phyloP scores from a whole-genome alignment of 495 filamentous ascomycete species.

The Xylaria longipes region DNA sequence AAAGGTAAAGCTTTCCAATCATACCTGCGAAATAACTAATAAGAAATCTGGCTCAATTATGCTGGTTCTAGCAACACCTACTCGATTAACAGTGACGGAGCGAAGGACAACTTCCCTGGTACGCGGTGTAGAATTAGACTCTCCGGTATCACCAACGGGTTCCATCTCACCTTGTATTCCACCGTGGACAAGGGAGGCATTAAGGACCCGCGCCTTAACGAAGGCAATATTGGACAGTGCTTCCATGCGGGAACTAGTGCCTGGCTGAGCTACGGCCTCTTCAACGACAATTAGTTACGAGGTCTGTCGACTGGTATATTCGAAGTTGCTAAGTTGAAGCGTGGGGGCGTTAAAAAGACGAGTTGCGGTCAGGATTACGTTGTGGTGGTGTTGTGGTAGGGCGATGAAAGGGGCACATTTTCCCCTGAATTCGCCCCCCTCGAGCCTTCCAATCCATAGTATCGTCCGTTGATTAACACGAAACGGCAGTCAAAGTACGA shows the following conservation, averaged over 20 bases:
- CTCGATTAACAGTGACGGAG: not conserved
- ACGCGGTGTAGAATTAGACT: not conserved
- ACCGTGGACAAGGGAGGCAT: not conserved
- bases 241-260: not conserved
- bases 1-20: no score
- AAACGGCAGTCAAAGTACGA: not conserved
- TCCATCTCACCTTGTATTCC: constrained; percentile 3
- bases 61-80: not conserved
- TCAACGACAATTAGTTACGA: not conserved
- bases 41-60: not conserved
- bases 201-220: not conserved
- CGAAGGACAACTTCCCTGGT: not conserved
- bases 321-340: not conserved
- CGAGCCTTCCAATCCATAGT: no score
- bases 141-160: not conserved
- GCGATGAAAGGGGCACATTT: not conserved
- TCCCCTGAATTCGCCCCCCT: not conserved
- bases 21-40: not conserved
- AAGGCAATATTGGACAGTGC: not conserved
- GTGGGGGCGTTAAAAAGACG: not conserved
- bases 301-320: not conserved
- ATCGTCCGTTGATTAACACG: not conserved
- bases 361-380: not conserved
- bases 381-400: not conserved
- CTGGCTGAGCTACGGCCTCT: not conserved